Evolutionary conservation across 2,329 filamentous ascomycete genomes (phyloP), one percentile per base, ranked within the genome.

Genomic region (Allantophomopsis cytisporea): DNA sequence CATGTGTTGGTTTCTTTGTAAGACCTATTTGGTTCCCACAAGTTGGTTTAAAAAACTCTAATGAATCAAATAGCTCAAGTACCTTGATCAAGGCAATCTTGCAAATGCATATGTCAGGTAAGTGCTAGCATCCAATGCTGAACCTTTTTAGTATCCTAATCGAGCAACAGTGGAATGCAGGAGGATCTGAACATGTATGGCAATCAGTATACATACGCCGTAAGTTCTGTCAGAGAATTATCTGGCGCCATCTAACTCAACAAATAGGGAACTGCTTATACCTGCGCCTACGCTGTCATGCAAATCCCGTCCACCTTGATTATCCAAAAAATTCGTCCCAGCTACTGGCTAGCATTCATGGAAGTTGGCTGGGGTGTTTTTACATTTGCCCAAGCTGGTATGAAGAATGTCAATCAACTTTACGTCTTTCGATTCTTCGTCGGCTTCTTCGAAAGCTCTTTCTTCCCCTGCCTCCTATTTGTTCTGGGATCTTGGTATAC

Each of bases 121-220:
- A 6, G 31, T 31, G 16, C 8, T 37, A 15, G 13, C 31, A 40
- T 34, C 32, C 28, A 8, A 47, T 28, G 11, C 10, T 12, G 23
- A 28, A 8, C 23, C 23, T 8, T 12, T 8, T 3, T 3, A 10
- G 8, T 28, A 28, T 10, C 23, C 23, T 28, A 28, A 28, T 28
- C 4, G 3, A 6, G 4, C 3, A 12, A 10, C 23, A 28, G 23
- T 28, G 50, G 50, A 3, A 53, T 53, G 50, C 39, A 42, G 31
- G 56, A 66, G 37, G 57, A 68, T 33, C 55, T 72, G 3, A 44
- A 55, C 2, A 53, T 76, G 15, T 64, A 67, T 35, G 61, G 63
- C 1, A 75, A 76, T 44, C 58, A 77, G 40, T 58, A 75, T 23
- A 73, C 76, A 39, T 68, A 73, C 41, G 53, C 63, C 42, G 56